Evolutionary conservation across 1,139 yeast species (phyloP).

Genomic region (Geotrichum citri-aurantii): DNA sequence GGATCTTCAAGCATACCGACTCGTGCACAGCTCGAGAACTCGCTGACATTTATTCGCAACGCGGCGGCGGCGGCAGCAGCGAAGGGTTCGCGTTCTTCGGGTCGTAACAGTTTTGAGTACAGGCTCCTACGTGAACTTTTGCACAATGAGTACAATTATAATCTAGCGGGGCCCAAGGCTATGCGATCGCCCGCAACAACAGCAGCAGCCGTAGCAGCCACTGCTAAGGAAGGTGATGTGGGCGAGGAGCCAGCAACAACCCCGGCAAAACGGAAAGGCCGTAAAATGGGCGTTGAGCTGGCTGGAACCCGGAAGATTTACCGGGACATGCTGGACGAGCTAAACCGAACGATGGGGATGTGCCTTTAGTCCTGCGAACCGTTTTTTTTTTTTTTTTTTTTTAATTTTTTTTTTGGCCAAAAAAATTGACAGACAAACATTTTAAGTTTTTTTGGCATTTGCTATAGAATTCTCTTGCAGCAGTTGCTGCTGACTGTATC

Average conservation of each 20-base stretch:
- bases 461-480: too few species aligned
- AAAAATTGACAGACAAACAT: too few species aligned
- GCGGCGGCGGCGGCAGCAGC: constrained; percentile 13
- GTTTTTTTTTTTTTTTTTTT: too few species aligned
- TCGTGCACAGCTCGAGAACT: constrained; percentile 10
- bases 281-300: neutral
- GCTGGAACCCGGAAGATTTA: neutral
- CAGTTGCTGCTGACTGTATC: too few species aligned
- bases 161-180: neutral
- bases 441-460: too few species aligned
- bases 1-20: neutral
- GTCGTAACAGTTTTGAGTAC: neutral
- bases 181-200: neutral
- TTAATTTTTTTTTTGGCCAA: too few species aligned
- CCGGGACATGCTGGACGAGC: neutral
- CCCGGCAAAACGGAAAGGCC: neutral
- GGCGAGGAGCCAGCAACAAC: neutral
- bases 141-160: neutral
- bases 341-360: neutral
- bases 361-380: too few species aligned
- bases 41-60: constrained; percentile 19
- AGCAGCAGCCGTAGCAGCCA: neutral
- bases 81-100: neutral
- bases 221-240: too few species aligned
- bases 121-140: neutral